Percentiles rank a stretch among this genome's conserved stretches.
phyloP scores from a whole-genome alignment of 257 asterid species.

The Solanum lycopersicoides region DNA sequence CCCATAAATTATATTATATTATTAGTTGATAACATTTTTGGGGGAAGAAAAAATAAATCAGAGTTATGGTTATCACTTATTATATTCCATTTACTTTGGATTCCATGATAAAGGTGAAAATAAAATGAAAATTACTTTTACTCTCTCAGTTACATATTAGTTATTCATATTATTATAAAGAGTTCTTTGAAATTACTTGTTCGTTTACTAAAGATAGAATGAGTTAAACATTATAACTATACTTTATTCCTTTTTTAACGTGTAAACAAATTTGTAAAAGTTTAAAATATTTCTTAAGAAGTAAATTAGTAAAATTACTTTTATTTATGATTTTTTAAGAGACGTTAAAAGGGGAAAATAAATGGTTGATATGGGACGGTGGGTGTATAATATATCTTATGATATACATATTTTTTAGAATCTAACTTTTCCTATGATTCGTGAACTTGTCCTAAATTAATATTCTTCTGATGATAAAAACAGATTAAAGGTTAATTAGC shows the following conservation, averaged over 20 bases:
- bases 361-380: background rate
- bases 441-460: background rate
- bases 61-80: too few species aligned
- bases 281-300: accelerated
- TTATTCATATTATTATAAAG: background rate
- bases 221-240: background rate
- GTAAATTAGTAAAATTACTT: background rate
- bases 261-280: background rate
- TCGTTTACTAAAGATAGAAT: background rate
- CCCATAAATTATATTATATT: too few species aligned
- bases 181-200: background rate
- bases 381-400: background rate
- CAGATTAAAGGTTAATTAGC: background rate
- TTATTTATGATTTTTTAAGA: background rate
- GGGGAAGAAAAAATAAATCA: too few species aligned
- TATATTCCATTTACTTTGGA: background rate
- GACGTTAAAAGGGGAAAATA: background rate
- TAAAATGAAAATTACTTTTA: background rate
- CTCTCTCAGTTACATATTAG: background rate
- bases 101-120: background rate
- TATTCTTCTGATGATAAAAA: background rate
- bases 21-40: too few species aligned
- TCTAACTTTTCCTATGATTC: background rate
- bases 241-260: too few species aligned
- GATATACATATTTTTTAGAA: background rate